These are phyloP conservation scores for Astragalus membranaceus DNA, from an alignment of 306 rosid genomes.

Conservation along the genomic window DNA sequence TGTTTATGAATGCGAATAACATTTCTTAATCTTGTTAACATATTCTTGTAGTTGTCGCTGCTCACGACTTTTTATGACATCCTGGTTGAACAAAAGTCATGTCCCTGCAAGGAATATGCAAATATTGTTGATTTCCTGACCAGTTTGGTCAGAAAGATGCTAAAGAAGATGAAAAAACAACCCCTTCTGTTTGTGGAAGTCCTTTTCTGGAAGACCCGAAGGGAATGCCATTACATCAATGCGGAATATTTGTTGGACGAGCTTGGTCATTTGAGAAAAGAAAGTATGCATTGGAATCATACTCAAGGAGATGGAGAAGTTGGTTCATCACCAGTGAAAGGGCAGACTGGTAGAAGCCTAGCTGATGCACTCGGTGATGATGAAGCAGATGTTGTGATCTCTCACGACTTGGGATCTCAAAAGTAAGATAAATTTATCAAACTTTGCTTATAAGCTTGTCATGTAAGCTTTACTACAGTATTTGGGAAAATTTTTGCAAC, in stretches of 20 bases:
- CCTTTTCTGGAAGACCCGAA: slow-evolving; percentile 91
- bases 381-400: slow-evolving; percentile 83
- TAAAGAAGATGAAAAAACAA: slow-evolving; percentile 74
- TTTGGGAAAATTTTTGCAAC: not conserved
- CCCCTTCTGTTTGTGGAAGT: slow-evolving; percentile 88
- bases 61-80: slow-evolving; percentile 65
- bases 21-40: slow-evolving; percentile 8
- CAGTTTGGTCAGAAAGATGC: slow-evolving; percentile 72
- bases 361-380: slow-evolving; percentile 99
- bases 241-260: slow-evolving; percentile 78
- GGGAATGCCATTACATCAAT: slow-evolving; percentile 83
- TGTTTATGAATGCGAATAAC: slow-evolving; percentile 14
- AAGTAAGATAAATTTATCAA: slow-evolving; percentile 42
- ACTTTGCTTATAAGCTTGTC: slow-evolving; percentile 4
- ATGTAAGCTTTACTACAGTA: slow-evolving; percentile 1
- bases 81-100: slow-evolving; percentile 66
- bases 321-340: slow-evolving; percentile 44
- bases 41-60: slow-evolving; percentile 69
- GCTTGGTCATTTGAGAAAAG: slow-evolving; percentile 64
- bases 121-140: slow-evolving; percentile 61
- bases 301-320: slow-evolving; percentile 34
- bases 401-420: slow-evolving; percentile 46
- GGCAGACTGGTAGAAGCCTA: slow-evolving; percentile 53
- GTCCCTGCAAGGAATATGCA: slow-evolving; percentile 56
- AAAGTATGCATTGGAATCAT: slow-evolving; percentile 42